Percentiles rank a stretch among this genome's conserved stretches.
Conservation (phyloP, 306 rosid species). For the Lagenaria siceraria region DNA sequence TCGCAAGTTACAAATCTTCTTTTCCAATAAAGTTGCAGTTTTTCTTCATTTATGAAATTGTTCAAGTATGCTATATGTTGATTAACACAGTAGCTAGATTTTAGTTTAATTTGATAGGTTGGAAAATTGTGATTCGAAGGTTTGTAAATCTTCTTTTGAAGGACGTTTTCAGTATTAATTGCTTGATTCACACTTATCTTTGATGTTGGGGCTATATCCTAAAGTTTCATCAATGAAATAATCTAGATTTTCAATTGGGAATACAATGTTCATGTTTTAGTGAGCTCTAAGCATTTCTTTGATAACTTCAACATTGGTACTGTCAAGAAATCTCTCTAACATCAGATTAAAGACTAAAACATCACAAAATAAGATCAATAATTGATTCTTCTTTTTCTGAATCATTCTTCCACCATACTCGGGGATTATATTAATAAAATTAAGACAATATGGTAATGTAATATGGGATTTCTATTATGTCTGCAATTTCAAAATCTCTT, state of each 20-base stretch:
- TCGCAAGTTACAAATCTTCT: neutral
- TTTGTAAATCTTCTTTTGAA: neutral
- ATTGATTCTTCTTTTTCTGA: neutral
- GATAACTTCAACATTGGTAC: neutral
- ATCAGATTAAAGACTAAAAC: neutral
- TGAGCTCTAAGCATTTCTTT: neutral
- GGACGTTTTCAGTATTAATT: neutral
- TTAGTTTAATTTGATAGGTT: neutral
- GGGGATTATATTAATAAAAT: neutral
- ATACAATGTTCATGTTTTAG: neutral
- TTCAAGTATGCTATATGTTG: neutral
- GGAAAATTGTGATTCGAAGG: neutral
- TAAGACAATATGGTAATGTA: neutral
- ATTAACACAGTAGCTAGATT: neutral
- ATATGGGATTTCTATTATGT: neutral
- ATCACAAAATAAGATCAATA: neutral
- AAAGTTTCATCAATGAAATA: neutral
- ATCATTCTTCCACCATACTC: neutral
- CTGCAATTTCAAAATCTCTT: neutral
- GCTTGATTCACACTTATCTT: neutral
- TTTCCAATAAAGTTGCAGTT: neutral
- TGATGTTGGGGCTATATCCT: neutral
- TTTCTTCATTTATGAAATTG: conserved; percentile 1
- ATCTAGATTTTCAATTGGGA: neutral
- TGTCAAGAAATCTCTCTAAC: neutral